These are phyloP conservation scores for Pythium vanterpoolii DNA, from an alignment of 352 stramenopile species.

Conservation along the genomic window DNA sequence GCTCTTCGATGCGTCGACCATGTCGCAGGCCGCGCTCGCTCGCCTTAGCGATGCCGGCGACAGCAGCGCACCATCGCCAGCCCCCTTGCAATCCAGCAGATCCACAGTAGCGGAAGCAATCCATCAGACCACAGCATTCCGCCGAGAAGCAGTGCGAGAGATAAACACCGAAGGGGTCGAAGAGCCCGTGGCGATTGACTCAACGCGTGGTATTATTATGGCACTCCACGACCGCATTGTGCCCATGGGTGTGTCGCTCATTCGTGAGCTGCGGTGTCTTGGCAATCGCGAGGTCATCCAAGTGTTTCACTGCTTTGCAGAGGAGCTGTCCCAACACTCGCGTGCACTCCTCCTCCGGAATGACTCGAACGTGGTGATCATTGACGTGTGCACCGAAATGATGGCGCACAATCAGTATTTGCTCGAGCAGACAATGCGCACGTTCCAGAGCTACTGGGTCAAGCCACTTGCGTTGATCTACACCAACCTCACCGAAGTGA, in stretches of 20 bases:
- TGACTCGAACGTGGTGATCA: slow-evolving; percentile 51
- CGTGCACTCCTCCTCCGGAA: slow-evolving; percentile 36
- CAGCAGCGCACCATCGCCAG: background rate
- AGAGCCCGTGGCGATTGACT: background rate
- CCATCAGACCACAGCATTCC: slow-evolving; percentile 2
- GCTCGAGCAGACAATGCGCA: slow-evolving; percentile 18
- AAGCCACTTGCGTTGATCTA: slow-evolving; percentile 29
- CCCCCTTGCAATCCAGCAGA: background rate
- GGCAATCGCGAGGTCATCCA: slow-evolving; percentile 42
- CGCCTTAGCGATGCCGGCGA: background rate
- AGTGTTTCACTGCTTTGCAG: slow-evolving; percentile 43
- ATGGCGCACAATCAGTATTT: slow-evolving; percentile 19
- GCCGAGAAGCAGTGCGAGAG: background rate
- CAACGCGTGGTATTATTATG: slow-evolving; percentile 39
- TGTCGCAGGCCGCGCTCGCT: slow-evolving; percentile 6
- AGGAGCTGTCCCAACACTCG: slow-evolving; percentile 46
- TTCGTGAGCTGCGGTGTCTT: slow-evolving; percentile 49
- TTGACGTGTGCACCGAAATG: slow-evolving; percentile 61
- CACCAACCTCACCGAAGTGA: slow-evolving; percentile 23
- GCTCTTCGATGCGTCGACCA: slow-evolving; percentile 13
- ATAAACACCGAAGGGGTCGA: background rate
- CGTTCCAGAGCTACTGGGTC: slow-evolving; percentile 32
- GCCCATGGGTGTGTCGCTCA: slow-evolving; percentile 60
- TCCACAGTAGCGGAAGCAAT: too few species aligned
- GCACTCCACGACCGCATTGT: slow-evolving; percentile 53